Evolutionary conservation across 495 filamentous ascomycete species (phyloP), one percentile per base, ranked within the genome.

Genomic region (Apodospora peruviana): DNA sequence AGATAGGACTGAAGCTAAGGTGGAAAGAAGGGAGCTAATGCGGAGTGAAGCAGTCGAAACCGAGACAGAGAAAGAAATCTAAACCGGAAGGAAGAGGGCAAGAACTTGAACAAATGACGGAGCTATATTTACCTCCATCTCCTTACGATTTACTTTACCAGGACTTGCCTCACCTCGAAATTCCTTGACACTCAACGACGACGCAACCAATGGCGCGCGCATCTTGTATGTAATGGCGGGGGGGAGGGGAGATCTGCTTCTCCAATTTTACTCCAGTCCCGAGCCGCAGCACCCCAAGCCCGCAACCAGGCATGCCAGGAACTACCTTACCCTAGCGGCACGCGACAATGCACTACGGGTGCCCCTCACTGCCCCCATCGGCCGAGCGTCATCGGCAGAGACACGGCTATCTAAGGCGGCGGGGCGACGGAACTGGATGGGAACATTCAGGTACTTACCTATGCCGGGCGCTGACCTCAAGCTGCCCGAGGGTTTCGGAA

Each of bases 401-500:
- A 47, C 43, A 45, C 59, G 59, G 59, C 53, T 62, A 62, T 54
- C 44, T n/a, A n/a, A n/a, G n/a, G n/a, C n/a, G n/a, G n/a, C n/a
- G n/a, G n/a, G n/a, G n/a, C n/a, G n/a, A n/a, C n/a, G n/a, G n/a
- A n/a, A n/a, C n/a, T n/a, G n/a, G n/a, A n/a, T n/a, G n/a, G n/a
- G n/a, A n/a, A n/a, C n/a, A 39, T 44, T 24, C 9, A 22, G 14
- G 17, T 43, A 8, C 1, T 16, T 40, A 22, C 40, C 20, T 19
- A 36, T 39, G 43, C 5, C 29, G 37, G n/a, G 40, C 38, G 49
- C 51, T 57, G 58, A 60, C 16, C 36, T n/a, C n/a, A n/a, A n/a
- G n/a, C n/a, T n/a, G n/a, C n/a, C n/a, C n/a, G n/a, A n/a, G n/a
- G n/a, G n/a, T n/a, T n/a, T n/a, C n/a, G n/a, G n/a, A n/a, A n/a